Evolutionary conservation across 148 eudicot species (phyloP).

Genomic region (Rhododendron simsii): DNA sequence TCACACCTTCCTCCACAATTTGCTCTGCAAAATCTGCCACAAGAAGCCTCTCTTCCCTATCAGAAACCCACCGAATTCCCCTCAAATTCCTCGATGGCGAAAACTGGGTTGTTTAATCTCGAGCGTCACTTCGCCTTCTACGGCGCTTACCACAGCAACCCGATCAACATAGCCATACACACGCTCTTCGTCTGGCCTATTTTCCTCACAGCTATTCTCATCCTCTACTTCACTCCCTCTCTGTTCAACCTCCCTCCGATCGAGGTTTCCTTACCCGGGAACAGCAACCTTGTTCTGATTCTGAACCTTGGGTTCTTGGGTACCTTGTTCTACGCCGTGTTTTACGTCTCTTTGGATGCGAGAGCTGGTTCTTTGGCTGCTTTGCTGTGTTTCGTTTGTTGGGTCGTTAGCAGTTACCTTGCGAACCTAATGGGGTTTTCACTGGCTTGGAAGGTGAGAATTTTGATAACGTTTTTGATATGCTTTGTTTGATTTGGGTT

Average conservation of each 20-base stretch:
- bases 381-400: conserved; percentile 43
- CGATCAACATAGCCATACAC: conserved; percentile 48
- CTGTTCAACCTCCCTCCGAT: conserved; percentile 20
- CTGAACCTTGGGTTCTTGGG: conserved; percentile 27
- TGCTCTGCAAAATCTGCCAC: background rate
- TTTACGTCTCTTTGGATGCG: conserved; percentile 40
- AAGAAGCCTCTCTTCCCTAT: background rate
- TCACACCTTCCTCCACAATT: background rate
- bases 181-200: conserved; percentile 62
- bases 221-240: conserved; percentile 27
- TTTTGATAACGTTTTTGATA: background rate
- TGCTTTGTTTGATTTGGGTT: background rate
- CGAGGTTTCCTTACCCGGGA: conserved; percentile 3
- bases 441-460: conserved; percentile 53
- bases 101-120: conserved; percentile 31
- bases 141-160: conserved; percentile 60
- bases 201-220: conserved; percentile 31
- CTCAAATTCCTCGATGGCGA: background rate
- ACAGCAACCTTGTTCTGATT: background rate
- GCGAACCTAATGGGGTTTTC: conserved; percentile 35
- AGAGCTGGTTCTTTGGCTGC: conserved; percentile 59
- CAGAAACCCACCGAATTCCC: background rate
- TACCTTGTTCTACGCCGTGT: conserved; percentile 31
- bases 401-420: conserved; percentile 37
- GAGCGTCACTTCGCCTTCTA: conserved; percentile 57